phyloP scores from a whole-genome alignment of 306 rosid species.

The Lathyrus tuberosus region DNA sequence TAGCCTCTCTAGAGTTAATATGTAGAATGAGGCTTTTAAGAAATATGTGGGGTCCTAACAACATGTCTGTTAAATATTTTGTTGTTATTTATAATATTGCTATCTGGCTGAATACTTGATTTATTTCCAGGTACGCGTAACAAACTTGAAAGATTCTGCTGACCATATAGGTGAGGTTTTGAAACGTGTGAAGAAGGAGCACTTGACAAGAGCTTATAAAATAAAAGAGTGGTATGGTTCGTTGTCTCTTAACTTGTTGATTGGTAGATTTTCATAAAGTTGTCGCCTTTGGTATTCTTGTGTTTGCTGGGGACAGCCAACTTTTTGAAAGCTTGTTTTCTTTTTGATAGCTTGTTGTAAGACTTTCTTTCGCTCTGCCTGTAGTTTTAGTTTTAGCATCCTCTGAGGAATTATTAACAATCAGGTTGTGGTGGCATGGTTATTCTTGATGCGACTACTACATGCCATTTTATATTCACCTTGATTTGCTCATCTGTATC shows the following conservation, averaged over 20 bases:
- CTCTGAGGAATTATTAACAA: slow-evolving; percentile 6
- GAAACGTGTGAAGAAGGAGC: slow-evolving; percentile 88
- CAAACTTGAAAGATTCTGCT: slow-evolving; percentile 88
- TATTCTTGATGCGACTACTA: slow-evolving; percentile 11
- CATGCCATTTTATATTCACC: neutral
- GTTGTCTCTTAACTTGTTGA: slow-evolving; percentile 28
- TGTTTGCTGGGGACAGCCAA: slow-evolving; percentile 11
- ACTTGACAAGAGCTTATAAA: slow-evolving; percentile 86
- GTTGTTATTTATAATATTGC: neutral
- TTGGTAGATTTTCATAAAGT: slow-evolving; percentile 1
- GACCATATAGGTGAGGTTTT: slow-evolving; percentile 97
- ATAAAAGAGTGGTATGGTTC: slow-evolving; percentile 68
- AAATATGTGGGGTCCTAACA: too few species aligned
- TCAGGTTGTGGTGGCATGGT: slow-evolving; percentile 9
- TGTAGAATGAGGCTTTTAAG: too few species aligned
- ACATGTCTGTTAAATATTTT: neutral
- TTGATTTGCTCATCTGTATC: neutral
- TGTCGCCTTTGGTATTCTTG: slow-evolving; percentile 6
- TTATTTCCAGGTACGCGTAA: slow-evolving; percentile 81
- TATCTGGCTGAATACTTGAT: neutral
- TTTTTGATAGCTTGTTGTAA: neutral
- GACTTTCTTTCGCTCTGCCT: neutral
- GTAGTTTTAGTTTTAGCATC: neutral
- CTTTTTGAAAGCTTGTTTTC: neutral
- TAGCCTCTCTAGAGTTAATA: too few species aligned